These are phyloP conservation scores for Prunus campanulata DNA, from an alignment of 306 rosid species.

Conservation along the genomic window DNA sequence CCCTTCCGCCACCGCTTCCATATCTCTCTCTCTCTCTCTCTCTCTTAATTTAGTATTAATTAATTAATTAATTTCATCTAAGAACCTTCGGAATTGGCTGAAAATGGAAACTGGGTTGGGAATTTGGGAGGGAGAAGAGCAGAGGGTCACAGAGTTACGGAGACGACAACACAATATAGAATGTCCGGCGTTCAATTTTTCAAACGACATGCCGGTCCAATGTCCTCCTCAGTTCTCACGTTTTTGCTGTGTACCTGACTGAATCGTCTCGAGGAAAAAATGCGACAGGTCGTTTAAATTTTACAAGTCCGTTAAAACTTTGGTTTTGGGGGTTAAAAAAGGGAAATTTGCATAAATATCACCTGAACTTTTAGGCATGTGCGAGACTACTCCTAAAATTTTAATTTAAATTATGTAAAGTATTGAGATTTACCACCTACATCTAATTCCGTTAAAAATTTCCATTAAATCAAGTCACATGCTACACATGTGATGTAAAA, in stretches of 20 bases:
- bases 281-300: slow-evolving; percentile 2
- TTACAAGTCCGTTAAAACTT: too few relatives aligned
- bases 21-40: not conserved
- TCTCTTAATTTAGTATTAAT: not conserved
- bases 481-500: too few relatives aligned
- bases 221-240: not conserved
- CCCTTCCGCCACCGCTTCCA: slow-evolving; percentile 96
- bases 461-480: too few relatives aligned
- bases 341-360: too few relatives aligned
- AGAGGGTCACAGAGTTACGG: not conserved
- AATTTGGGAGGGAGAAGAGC: slow-evolving; percentile 4
- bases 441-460: too few relatives aligned
- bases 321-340: too few relatives aligned
- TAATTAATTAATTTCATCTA: not conserved
- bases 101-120: not conserved
- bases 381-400: too few relatives aligned
- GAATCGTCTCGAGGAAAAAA: too few relatives aligned
- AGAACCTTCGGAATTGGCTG: not conserved
- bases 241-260: not conserved
- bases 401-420: too few relatives aligned
- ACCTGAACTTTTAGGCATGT: too few relatives aligned
- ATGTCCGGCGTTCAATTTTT: not conserved
- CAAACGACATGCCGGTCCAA: not conserved
- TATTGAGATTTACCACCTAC: too few relatives aligned
- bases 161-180: not conserved